Conservation (phyloP, 345 rosid genomes). For the Salix dunnii region DNA sequence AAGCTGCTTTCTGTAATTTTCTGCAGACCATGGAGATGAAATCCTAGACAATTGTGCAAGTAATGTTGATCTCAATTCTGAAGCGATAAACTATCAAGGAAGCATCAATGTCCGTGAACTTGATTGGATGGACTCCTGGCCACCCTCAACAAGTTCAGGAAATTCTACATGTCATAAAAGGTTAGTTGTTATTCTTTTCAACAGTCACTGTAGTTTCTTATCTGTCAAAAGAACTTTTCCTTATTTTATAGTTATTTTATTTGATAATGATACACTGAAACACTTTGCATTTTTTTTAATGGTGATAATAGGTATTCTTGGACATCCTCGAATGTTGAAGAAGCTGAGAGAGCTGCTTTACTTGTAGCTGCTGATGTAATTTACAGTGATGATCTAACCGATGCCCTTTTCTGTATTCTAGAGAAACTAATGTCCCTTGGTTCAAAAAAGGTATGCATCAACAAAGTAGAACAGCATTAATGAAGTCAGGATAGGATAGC, state of each 20-base stretch:
- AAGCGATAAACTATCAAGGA: conserved; percentile 39
- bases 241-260: neutral
- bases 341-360: conserved; percentile 44
- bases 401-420: conserved; percentile 44
- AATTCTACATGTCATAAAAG: conserved; percentile 28
- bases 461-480: neutral
- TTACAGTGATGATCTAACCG: conserved; percentile 60
- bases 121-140: conserved; percentile 73
- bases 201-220: neutral
- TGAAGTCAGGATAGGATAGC: neutral
- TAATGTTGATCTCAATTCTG: conserved; percentile 50
- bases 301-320: conserved; percentile 39
- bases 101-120: conserved; percentile 64
- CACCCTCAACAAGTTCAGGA: conserved; percentile 30
- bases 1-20: neutral
- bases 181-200: conserved; percentile 21
- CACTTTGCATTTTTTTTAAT: neutral
- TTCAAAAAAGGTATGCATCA: conserved; percentile 33
- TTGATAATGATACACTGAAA: neutral
- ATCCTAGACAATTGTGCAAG: conserved; percentile 65
- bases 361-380: conserved; percentile 70
- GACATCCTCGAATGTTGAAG: conserved; percentile 48
- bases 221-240: neutral
- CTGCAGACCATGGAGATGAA: conserved; percentile 56
- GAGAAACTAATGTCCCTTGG: conserved; percentile 48